These are phyloP conservation scores for Melampsora abietis-canadensis DNA, from an alignment of 1,284 basidiomycete species.

Conservation along the genomic window DNA sequence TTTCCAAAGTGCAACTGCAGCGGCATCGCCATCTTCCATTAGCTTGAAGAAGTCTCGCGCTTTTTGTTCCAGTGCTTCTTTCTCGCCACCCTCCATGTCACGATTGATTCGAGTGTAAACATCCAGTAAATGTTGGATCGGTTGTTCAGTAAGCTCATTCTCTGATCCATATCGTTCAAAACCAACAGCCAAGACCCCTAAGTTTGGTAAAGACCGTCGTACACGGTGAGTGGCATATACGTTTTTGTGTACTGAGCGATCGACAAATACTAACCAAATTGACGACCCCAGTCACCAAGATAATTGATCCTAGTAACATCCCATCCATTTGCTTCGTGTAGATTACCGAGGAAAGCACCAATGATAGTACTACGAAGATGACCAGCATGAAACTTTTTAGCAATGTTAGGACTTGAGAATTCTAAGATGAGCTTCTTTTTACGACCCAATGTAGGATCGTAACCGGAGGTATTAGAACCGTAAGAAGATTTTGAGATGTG, in stretches of 20 bases:
- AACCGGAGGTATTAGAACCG: conserved; percentile 38
- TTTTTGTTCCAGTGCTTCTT: conserved; percentile 62
- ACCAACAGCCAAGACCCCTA: conserved; percentile 84
- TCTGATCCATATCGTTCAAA: conserved; percentile 88
- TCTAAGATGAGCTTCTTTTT: conserved; percentile 78
- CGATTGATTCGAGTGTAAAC: conserved; percentile 92
- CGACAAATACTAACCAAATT: conserved; percentile 52
- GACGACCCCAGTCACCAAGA: conserved; percentile 58
- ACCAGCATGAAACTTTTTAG: conserved; percentile 97
- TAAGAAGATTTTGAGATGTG: conserved; percentile 54
- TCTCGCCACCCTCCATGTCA: conserved; percentile 60
- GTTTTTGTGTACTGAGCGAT: background rate
- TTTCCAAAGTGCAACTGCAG: conserved; percentile 80
- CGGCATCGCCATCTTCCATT: conserved; percentile 91
- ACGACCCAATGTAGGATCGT: conserved; percentile 42
- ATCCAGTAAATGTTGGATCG: conserved; percentile 91
- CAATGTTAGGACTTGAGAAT: conserved; percentile 96
- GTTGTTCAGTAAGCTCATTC: conserved; percentile 75
- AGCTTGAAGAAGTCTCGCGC: conserved; percentile 89
- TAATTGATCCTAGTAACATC: conserved; percentile 89
- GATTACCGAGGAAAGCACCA: conserved; percentile 84
- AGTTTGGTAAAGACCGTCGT: conserved; percentile 54
- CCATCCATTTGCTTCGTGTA: conserved; percentile 92
- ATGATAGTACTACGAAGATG: conserved; percentile 96
- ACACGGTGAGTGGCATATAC: background rate